Evolutionary conservation across 176 grass and related monocot species (phyloP).

Genomic region (Thalia dealbata): DNA sequence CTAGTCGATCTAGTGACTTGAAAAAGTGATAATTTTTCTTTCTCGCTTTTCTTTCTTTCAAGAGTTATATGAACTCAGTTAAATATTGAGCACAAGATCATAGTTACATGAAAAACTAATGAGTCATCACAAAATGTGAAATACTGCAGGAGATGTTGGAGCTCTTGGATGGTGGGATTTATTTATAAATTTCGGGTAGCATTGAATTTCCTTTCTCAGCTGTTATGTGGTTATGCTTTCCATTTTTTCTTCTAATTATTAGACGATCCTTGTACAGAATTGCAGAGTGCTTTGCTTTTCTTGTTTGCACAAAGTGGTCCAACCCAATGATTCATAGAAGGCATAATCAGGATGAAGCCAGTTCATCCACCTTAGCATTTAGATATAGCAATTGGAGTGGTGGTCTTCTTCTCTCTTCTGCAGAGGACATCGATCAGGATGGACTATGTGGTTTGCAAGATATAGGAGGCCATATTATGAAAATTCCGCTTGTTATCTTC

Average conservation of each 20-base stretch:
- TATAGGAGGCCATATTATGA: slow-evolving; percentile 51
- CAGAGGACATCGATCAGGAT: slow-evolving; percentile 25
- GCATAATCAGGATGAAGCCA: slow-evolving; percentile 24
- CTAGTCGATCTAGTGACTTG: too few relatives aligned
- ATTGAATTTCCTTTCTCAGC: neutral
- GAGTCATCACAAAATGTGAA: too few relatives aligned
- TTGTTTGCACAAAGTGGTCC: slow-evolving; percentile 57
- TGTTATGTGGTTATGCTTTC: slow-evolving; percentile 7
- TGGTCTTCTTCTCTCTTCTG: slow-evolving; percentile 23
- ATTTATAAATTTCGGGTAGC: slow-evolving; percentile 78
- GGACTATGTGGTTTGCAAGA: slow-evolving; percentile 42
- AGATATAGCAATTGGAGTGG: slow-evolving; percentile 25
- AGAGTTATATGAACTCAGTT: too few relatives aligned
- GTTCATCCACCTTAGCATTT: slow-evolving; percentile 16
- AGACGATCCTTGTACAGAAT: slow-evolving; percentile 36
- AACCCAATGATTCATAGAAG: slow-evolving; percentile 50
- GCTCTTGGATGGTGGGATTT: slow-evolving; percentile 76
- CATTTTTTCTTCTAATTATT: slow-evolving; percentile 1
- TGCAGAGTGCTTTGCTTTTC: slow-evolving; percentile 59
- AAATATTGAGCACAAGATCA: too few relatives aligned
- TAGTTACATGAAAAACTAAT: too few relatives aligned
- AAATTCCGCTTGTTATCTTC: slow-evolving; percentile 45
- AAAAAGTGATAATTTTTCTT: too few relatives aligned
- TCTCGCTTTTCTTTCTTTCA: too few relatives aligned
- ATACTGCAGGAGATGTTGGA: slow-evolving; percentile 40